Conservation (phyloP, 176 grass and related monocot genomes). For the Carex pumila region DNA sequence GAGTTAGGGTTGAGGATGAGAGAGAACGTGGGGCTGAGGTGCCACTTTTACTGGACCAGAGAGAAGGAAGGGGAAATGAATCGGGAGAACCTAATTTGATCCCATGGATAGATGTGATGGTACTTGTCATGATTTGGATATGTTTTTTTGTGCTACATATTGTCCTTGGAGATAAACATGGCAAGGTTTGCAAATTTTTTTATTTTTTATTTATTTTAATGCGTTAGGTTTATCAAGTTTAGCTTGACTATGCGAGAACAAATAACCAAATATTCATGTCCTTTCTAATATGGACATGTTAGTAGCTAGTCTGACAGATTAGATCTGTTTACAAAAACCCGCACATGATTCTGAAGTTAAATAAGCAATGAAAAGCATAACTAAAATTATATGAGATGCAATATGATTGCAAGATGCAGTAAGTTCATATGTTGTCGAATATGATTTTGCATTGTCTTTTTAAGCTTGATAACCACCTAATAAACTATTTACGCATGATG, state of each 20-base stretch:
- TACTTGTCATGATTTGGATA: slow-evolving; percentile 53
- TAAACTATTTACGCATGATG: no score
- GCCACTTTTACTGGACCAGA: slow-evolving; percentile 30
- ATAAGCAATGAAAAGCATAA: background rate
- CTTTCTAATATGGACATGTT: background rate
- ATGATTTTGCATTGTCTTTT: no score
- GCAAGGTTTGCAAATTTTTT: slow-evolving; percentile 36
- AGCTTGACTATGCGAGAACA: background rate
- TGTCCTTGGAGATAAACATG: slow-evolving; percentile 62
- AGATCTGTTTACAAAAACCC: background rate
- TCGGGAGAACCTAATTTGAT: background rate
- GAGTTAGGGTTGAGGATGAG: background rate
- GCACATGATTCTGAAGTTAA: background rate
- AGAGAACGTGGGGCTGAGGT: background rate
- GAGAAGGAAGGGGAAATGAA: background rate
- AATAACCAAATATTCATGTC: background rate
- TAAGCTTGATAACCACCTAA: no score
- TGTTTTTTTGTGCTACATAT: slow-evolving; percentile 80
- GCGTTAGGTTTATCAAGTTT: background rate
- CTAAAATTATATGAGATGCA: no score
- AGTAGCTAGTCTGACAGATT: background rate
- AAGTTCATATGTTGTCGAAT: no score
- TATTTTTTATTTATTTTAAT: background rate
- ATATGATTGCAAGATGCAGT: no score
- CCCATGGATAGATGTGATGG: slow-evolving; percentile 47